phyloP scores from a whole-genome alignment of 2,329 filamentous ascomycete genomes.

The Fusarium sp. region DNA sequence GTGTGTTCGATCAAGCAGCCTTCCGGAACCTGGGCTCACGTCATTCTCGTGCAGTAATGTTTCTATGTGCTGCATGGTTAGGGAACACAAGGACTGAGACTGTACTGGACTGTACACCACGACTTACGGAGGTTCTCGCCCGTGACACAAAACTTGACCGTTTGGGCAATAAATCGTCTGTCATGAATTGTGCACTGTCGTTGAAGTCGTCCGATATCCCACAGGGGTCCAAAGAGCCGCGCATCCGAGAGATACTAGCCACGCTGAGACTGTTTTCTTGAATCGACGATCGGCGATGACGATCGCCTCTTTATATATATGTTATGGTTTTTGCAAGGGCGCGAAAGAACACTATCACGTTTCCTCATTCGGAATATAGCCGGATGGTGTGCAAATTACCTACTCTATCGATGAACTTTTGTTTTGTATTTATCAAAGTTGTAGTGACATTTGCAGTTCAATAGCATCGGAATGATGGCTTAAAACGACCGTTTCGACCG shows the following conservation, averaged over 20 bases:
- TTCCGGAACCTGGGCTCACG: background rate
- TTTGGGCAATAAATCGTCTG: background rate
- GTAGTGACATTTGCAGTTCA: background rate
- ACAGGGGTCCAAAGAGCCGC: background rate
- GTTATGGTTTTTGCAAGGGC: background rate
- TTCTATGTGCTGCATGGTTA: constrained; percentile 1
- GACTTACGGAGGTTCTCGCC: background rate
- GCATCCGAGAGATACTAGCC: background rate
- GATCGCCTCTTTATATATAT: background rate
- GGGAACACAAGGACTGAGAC: background rate
- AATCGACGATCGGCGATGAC: background rate
- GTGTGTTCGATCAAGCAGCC: background rate
- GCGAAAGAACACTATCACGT: background rate
- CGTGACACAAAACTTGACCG: background rate
- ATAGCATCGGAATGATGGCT: constrained; percentile 17
- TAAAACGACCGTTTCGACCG: constrained; percentile 15
- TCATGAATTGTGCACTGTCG: background rate
- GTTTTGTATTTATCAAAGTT: background rate
- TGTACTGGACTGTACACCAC: background rate
- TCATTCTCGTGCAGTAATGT: constrained; percentile 6
- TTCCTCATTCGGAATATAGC: background rate
- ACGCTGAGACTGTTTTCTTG: background rate
- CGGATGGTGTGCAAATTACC: background rate
- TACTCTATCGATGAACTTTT: background rate
- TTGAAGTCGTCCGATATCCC: background rate